Evolutionary conservation across 352 stramenopile species (phyloP).

Genomic region (Nothophytophthora sp.): DNA sequence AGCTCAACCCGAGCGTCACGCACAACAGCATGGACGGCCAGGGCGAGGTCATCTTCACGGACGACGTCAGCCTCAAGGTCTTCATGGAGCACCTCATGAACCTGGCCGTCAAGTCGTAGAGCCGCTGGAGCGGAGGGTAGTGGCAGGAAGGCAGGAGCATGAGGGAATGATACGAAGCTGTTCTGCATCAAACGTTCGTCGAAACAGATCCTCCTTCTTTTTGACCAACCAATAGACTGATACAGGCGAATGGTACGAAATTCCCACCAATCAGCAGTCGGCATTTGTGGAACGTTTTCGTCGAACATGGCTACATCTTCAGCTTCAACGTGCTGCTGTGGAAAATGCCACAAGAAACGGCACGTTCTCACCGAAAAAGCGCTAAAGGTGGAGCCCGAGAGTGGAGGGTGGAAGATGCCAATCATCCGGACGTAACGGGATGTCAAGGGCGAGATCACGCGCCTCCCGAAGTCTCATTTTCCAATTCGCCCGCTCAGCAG

Average conservation of each 20-base stretch:
- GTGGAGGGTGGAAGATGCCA: not conserved
- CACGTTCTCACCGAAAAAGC: slow-evolving; percentile 15
- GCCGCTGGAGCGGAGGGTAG: no score
- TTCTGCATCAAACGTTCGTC: no score
- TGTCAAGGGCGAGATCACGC: not conserved
- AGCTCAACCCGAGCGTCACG: slow-evolving; percentile 98
- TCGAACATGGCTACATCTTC: slow-evolving; percentile 4
- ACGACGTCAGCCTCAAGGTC: slow-evolving; percentile 99
- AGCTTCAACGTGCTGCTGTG: not conserved
- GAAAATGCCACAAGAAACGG: not conserved
- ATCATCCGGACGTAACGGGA: not conserved
- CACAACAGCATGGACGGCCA: slow-evolving; percentile 96
- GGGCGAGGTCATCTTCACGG: slow-evolving; percentile 98
- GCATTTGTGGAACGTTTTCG: slow-evolving; percentile 22
- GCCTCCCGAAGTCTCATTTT: slow-evolving; percentile 25
- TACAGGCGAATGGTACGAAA: no score
- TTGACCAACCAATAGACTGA: no score
- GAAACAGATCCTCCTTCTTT: no score
- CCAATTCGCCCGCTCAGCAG: slow-evolving; percentile 26
- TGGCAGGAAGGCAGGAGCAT: no score
- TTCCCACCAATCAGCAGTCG: slow-evolving; percentile 25
- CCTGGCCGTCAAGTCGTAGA: slow-evolving; percentile 84
- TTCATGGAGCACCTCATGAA: slow-evolving; percentile 99
- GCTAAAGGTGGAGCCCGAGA: slow-evolving; percentile 6
- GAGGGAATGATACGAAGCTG: no score